Conservation (phyloP, 75 land plant genomes). For the Sequoia sempervirens region DNA sequence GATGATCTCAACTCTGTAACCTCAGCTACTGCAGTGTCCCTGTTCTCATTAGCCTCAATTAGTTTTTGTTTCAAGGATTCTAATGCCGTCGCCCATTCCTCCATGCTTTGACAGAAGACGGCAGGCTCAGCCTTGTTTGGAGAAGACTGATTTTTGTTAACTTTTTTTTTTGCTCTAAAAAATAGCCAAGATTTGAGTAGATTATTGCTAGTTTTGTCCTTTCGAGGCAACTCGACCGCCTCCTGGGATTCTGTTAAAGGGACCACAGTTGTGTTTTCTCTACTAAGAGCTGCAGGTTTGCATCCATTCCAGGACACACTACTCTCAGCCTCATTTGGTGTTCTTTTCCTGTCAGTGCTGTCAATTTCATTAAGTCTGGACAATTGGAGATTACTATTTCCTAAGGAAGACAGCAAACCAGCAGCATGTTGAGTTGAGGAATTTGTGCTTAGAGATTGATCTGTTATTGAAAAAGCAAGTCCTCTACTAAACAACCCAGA, state of each 20-base stretch:
- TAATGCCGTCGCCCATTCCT: slow-evolving; percentile 38
- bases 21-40: slow-evolving; percentile 64
- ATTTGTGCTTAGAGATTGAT: neutral
- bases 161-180: slow-evolving; percentile 29
- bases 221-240: slow-evolving; percentile 13
- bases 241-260: slow-evolving; percentile 32
- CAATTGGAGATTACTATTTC: slow-evolving; percentile 16
- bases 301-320: slow-evolving; percentile 37
- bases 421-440: slow-evolving; percentile 15
- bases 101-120: slow-evolving; percentile 24
- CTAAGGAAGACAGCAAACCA: slow-evolving; percentile 20
- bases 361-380: neutral
- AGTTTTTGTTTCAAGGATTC: slow-evolving; percentile 60
- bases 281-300: slow-evolving; percentile 30
- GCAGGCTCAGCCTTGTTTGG: slow-evolving; percentile 35
- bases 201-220: slow-evolving; percentile 13
- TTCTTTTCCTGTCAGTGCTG: slow-evolving; percentile 19
- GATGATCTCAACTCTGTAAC: slow-evolving; percentile 72
- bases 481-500: slow-evolving; percentile 23
- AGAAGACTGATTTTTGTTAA: slow-evolving; percentile 28
- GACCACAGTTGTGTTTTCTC: slow-evolving; percentile 18
- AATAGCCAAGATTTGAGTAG: slow-evolving; percentile 44
- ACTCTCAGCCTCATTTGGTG: slow-evolving; percentile 27
- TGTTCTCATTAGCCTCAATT: slow-evolving; percentile 52
- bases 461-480: slow-evolving; percentile 22